phyloP scores from a whole-genome alignment of 2,329 filamentous ascomycete species.

The Catunica adiposa region DNA sequence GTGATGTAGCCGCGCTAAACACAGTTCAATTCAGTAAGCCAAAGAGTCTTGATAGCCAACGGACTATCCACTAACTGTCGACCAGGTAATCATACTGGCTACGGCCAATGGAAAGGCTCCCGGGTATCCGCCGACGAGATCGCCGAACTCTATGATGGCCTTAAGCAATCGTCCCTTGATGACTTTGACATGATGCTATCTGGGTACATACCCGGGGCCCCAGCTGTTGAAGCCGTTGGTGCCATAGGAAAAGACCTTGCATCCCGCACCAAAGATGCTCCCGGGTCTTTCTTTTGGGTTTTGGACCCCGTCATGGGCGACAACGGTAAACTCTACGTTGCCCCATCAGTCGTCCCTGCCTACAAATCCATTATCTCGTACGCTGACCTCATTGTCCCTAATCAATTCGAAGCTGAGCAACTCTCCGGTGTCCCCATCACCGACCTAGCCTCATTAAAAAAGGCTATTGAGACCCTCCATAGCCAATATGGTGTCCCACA shows the following conservation, averaged over 20 bases:
- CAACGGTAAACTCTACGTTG: conserved; percentile 80
- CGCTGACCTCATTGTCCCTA: conserved; percentile 84
- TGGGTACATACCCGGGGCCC: conserved; percentile 81
- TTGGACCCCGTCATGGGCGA: conserved; percentile 98
- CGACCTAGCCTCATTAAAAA: conserved; percentile 53
- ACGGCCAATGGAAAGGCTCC: conserved; percentile 74
- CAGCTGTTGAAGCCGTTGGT: conserved; percentile 69
- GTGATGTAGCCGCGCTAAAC: conserved; percentile 84
- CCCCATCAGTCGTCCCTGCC: conserved; percentile 75
- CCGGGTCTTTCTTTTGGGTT: conserved; percentile 87
- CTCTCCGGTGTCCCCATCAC: conserved; percentile 73
- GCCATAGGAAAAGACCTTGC: conserved; percentile 68
- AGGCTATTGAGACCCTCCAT: conserved; percentile 66
- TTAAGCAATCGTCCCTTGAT: conserved; percentile 68
- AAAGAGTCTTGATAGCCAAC: not conserved
- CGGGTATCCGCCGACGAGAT: conserved; percentile 71
- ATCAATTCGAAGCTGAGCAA: conserved; percentile 93
- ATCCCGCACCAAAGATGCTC: conserved; percentile 40
- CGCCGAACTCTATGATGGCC: conserved; percentile 63
- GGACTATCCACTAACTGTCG: not conserved
- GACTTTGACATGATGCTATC: conserved; percentile 90
- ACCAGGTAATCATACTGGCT: conserved; percentile 86
- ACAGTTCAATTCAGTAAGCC: conserved; percentile 90
- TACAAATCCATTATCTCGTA: conserved; percentile 66
- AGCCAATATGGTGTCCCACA: conserved; percentile 62